Conservation (phyloP, 1,139 yeast species). For the Suhomyces bokatorum region DNA sequence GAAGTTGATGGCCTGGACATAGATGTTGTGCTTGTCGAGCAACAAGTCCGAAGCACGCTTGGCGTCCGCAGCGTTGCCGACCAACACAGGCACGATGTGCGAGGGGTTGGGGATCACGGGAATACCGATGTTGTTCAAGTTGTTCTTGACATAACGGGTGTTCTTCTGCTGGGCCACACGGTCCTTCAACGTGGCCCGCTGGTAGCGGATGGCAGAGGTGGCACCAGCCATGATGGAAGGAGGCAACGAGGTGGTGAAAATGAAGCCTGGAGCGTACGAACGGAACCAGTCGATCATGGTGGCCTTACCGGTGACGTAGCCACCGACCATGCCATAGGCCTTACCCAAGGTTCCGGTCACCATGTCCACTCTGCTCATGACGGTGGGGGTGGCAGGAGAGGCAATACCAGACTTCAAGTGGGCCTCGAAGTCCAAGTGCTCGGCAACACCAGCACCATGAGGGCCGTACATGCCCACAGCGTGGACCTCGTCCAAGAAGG, state of each 20-base stretch:
- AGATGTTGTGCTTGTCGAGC: slow-evolving; percentile 79
- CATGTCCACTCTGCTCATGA: slow-evolving; percentile 90
- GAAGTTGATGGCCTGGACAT: slow-evolving; percentile 97
- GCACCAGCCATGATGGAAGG: slow-evolving; percentile 99
- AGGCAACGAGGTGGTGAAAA: slow-evolving; percentile 93
- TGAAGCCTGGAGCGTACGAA: slow-evolving; percentile 96
- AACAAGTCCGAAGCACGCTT: slow-evolving; percentile 87
- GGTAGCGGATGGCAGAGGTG: slow-evolving; percentile 80
- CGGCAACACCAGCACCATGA: slow-evolving; percentile 99
- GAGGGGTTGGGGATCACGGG: slow-evolving; percentile 98
- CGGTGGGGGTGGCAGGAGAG: slow-evolving; percentile 52
- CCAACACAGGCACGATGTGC: slow-evolving; percentile 91
- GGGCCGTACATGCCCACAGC: slow-evolving; percentile 99
- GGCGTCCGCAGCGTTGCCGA: slow-evolving; percentile 93
- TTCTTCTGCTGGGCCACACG: slow-evolving; percentile 84
- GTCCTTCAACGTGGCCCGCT: slow-evolving; percentile 72
- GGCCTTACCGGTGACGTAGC: slow-evolving; percentile 89
- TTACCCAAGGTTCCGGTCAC: slow-evolving; percentile 97
- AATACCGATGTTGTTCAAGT: slow-evolving; percentile 68
- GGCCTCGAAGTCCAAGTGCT: slow-evolving; percentile 84
- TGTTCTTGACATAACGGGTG: slow-evolving; percentile 80
- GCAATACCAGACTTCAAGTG: slow-evolving; percentile 70
- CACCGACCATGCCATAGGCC: slow-evolving; percentile 96
- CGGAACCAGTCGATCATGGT: slow-evolving; percentile 91
- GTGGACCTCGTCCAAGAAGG: slow-evolving; percentile 97